Base-by-base conservation (phyloP, 1,284 basidiomycete genomes). In the Chalciporus sp. region DNA sequence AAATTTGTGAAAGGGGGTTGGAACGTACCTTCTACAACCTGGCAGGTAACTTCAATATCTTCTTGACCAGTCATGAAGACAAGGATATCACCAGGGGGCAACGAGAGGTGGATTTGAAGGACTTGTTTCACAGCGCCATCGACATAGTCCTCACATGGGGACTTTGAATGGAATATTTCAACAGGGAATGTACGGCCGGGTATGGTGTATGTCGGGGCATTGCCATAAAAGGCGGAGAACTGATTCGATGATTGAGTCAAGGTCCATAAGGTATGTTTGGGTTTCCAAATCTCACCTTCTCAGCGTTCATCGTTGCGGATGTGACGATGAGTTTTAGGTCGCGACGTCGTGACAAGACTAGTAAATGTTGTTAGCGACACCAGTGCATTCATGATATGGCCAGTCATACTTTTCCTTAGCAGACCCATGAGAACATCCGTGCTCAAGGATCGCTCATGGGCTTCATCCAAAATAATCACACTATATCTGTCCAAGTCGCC, bases 21-120 rank as follows among this genome's bases (percentile, higher is more conserved):
- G 35, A 63, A 64, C 79, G 49, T 55, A 93, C 93, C 92, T 71
- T 89, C 84, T 14, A 97, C 78, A 27, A 97, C 94, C 63, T 92
- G 88, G 68, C 94, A 97, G 1, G 94, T 97, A 40, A 94, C 81
- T 71, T 98, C 94, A 58, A 99, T 99, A 70, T 99, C 97, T 73
- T 99, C 97, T 74, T 99, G 97, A 52, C 97, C 97, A 26, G 97
- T 99, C 96, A 99, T 99, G 73, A 99, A 99, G 14, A 99, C 94
- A 35, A 99, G 80, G 53, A 99, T 93, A 74, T 99, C 97, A 6
- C 97, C 97, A 0, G 86, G 85, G n/a, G 95, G 94, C 17, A 91
- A 82, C 0, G 95, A 94, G 23, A 99, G 78, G 68, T 99, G 97
- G 49, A 99, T 98, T 65, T 96, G 92, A 8, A 99, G 80, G 7